phyloP scores from a whole-genome alignment of 1,284 basidiomycete genomes.

The Naganishia sp. region DNA sequence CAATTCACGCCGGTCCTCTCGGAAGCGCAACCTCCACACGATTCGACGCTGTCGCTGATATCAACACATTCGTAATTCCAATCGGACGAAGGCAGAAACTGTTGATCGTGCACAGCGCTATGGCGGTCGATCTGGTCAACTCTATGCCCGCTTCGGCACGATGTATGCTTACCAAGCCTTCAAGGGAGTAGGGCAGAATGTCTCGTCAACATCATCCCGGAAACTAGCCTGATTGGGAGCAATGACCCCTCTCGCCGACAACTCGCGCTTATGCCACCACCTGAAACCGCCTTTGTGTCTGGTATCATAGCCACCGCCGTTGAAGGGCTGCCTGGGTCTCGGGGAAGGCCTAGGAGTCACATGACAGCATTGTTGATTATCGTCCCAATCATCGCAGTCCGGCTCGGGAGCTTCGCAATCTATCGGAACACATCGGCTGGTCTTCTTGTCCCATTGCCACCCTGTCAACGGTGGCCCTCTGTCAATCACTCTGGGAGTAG shows the following conservation, averaged over 20 bases:
- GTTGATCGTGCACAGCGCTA: slow-evolving; percentile 3
- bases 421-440: slow-evolving; percentile 40
- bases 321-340: background rate
- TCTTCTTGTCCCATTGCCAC: slow-evolving; percentile 49
- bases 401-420: slow-evolving; percentile 43
- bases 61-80: slow-evolving; percentile 55
- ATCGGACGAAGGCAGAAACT: slow-evolving; percentile 10
- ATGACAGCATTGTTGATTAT: slow-evolving; percentile 31
- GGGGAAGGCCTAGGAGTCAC: slow-evolving; percentile 12
- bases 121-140: background rate
- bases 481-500: background rate
- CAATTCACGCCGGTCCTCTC: slow-evolving; percentile 69
- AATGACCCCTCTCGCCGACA: no score
- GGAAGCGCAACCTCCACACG: slow-evolving; percentile 71
- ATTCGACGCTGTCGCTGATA: slow-evolving; percentile 50
- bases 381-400: slow-evolving; percentile 38
- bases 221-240: background rate
- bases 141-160: no score
- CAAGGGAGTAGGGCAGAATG: slow-evolving; percentile 19
- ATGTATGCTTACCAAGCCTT: slow-evolving; percentile 6
- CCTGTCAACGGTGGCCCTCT: slow-evolving; percentile 26
- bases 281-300: background rate
- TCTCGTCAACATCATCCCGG: slow-evolving; percentile 7
- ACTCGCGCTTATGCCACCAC: slow-evolving; percentile 4
- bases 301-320: slow-evolving; percentile 3